These are phyloP conservation scores for Atalantia buxifolia DNA, from an alignment of 345 rosid genomes.

Conservation along the genomic window DNA sequence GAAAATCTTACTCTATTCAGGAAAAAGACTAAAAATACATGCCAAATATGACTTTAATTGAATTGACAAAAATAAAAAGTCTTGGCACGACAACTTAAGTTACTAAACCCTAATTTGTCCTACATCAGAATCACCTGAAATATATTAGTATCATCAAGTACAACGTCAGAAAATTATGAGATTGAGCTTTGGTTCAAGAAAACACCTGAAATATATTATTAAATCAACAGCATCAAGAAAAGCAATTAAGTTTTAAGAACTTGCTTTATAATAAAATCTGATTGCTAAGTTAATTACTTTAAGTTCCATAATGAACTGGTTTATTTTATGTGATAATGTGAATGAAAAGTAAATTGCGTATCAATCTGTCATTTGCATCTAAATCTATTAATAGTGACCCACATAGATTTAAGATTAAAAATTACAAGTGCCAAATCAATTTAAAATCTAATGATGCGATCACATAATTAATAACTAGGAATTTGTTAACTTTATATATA, in stretches of 20 bases:
- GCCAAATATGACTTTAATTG: neutral
- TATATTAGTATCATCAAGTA: neutral
- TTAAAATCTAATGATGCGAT: neutral
- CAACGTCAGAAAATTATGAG: too few relatives aligned
- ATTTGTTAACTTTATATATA: neutral
- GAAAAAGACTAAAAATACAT: neutral
- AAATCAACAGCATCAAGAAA: neutral
- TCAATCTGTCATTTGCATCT: neutral
- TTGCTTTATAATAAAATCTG: neutral
- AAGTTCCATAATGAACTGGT: neutral
- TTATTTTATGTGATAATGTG: neutral
- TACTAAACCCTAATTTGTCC: neutral
- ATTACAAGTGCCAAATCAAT: neutral
- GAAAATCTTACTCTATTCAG: neutral
- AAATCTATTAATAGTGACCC: neutral
- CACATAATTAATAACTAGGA: neutral
- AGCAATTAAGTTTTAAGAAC: neutral
- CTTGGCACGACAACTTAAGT: neutral
- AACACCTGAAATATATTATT: neutral
- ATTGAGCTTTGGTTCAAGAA: neutral
- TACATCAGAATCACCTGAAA: neutral
- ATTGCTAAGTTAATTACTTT: neutral
- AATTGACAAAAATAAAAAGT: neutral
- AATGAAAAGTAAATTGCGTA: neutral
- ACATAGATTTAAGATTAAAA: neutral